A percentile compares a stretch with the other conserved stretches of the same genome.
These are phyloP conservation scores for Cichorium intybus DNA, from an alignment of 140 eudicot species.

Conservation along the genomic window DNA sequence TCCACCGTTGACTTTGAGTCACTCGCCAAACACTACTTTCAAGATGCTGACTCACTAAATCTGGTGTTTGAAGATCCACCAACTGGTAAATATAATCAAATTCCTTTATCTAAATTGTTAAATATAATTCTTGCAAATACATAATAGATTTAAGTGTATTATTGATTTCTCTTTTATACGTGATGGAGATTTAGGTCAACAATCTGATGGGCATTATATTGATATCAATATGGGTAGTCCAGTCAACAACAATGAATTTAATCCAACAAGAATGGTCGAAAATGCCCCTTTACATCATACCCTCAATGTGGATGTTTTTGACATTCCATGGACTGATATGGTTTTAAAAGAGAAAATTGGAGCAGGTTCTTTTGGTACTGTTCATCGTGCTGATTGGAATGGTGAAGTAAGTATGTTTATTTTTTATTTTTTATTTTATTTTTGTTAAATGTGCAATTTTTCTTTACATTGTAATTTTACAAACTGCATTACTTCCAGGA, in stretches of 20 bases:
- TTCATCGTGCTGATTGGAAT: constrained; percentile 95
- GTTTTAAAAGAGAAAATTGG: constrained; percentile 81
- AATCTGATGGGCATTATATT: constrained; percentile 18
- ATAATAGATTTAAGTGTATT: not conserved
- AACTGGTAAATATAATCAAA: constrained; percentile 22
- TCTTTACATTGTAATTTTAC: constrained; percentile 1
- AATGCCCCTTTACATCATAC: constrained; percentile 37
- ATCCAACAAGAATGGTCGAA: constrained; percentile 29
- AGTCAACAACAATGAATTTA: constrained; percentile 40
- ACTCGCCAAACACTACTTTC: constrained; percentile 77
- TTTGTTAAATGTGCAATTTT: not conserved
- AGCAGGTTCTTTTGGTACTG: constrained; percentile 96
- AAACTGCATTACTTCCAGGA: constrained; percentile 63
- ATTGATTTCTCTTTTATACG: constrained; percentile 19
- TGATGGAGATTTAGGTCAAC: constrained; percentile 48
- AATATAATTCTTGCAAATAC: too few species aligned
- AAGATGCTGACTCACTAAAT: constrained; percentile 55
- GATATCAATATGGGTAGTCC: constrained; percentile 34
- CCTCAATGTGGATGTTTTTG: constrained; percentile 70
- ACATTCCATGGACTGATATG: constrained; percentile 85
- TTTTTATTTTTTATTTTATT: not conserved
- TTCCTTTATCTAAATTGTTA: not conserved
- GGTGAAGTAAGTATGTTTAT: constrained; percentile 68
- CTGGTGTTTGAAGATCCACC: constrained; percentile 67
- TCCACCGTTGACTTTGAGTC: constrained; percentile 58